phyloP scores from a whole-genome alignment of 2,329 filamentous ascomycete genomes.

The Ampelomyces quisqualis region DNA sequence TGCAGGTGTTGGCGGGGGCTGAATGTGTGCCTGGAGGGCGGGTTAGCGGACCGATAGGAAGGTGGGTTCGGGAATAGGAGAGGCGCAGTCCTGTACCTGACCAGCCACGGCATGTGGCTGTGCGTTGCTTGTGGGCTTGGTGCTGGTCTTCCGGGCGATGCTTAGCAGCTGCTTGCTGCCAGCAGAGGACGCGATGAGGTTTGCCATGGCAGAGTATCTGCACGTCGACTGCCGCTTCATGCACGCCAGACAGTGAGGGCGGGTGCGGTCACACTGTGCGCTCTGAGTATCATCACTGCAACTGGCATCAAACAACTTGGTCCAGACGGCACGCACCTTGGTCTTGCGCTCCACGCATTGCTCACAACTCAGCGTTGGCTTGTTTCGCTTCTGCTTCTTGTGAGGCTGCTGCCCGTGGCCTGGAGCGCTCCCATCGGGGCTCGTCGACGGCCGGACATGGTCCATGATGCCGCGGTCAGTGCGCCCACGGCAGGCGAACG shows the following conservation, averaged over 20 bases:
- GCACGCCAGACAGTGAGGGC: slow-evolving; percentile 60
- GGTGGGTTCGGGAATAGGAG: slow-evolving; percentile 18
- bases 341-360: slow-evolving; percentile 83
- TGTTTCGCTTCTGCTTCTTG: slow-evolving; percentile 82
- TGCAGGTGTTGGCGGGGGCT: slow-evolving; percentile 32
- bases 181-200: slow-evolving; percentile 58
- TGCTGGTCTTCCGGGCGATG: slow-evolving; percentile 31
- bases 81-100: slow-evolving; percentile 27
- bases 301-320: too few relatives aligned
- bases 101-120: slow-evolving; percentile 25
- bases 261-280: slow-evolving; percentile 68
- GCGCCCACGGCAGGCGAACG: slow-evolving; percentile 15
- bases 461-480: slow-evolving; percentile 7
- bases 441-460: slow-evolving; percentile 20
- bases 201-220: slow-evolving; percentile 73
- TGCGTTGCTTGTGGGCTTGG: slow-evolving; percentile 31
- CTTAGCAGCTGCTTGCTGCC: slow-evolving; percentile 48
- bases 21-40: slow-evolving; percentile 17
- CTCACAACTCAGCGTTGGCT: slow-evolving; percentile 75
- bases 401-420: slow-evolving; percentile 43
- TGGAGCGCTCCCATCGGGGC: slow-evolving; percentile 21
- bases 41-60: slow-evolving; percentile 13
- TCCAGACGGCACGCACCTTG: slow-evolving; percentile 69
- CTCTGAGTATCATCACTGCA: too few relatives aligned
- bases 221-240: slow-evolving; percentile 76